phyloP scores from a whole-genome alignment of 352 stramenopile genomes.

The Phytophthora colocasiae region DNA sequence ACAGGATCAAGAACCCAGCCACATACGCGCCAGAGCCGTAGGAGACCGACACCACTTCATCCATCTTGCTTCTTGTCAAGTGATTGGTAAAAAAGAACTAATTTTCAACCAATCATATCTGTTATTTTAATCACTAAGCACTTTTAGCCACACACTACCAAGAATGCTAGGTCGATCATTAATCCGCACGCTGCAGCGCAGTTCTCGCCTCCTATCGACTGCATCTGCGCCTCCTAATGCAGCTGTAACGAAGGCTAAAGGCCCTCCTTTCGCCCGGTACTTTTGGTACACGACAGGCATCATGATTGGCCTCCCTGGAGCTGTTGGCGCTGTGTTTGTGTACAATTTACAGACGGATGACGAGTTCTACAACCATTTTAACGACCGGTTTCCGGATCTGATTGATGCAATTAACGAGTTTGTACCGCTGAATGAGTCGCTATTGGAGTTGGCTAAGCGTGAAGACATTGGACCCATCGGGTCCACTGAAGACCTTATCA shows the following conservation, averaged over 20 bases:
- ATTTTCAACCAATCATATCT: not conserved
- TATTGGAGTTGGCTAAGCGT: slow-evolving; percentile 51
- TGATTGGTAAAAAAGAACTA: slow-evolving; percentile 21
- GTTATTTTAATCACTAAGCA: not conserved
- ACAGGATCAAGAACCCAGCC: slow-evolving; percentile 69
- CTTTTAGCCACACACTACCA: not conserved
- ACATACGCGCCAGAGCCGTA: slow-evolving; percentile 80
- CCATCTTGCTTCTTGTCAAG: slow-evolving; percentile 11
- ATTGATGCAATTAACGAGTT: slow-evolving; percentile 73
- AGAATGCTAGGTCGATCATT: slow-evolving; percentile 22
- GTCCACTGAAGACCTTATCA: slow-evolving; percentile 56
- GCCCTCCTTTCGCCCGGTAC: slow-evolving; percentile 71
- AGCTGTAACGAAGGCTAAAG: slow-evolving; percentile 9
- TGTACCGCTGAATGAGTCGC: slow-evolving; percentile 61
- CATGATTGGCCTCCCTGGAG: slow-evolving; percentile 79
- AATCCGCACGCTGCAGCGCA: slow-evolving; percentile 24
- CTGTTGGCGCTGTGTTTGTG: slow-evolving; percentile 72
- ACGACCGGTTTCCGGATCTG: slow-evolving; percentile 81
- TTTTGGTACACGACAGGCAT: slow-evolving; percentile 81
- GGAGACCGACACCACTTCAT: slow-evolving; percentile 48
- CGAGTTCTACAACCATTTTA: slow-evolving; percentile 88
- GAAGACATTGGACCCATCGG: slow-evolving; percentile 76
- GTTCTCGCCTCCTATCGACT: slow-evolving; percentile 24
- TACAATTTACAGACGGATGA: slow-evolving; percentile 87
- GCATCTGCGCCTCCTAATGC: not conserved